Base-by-base conservation (phyloP, 345 rosid species). In the Arabis alpina region DNA sequence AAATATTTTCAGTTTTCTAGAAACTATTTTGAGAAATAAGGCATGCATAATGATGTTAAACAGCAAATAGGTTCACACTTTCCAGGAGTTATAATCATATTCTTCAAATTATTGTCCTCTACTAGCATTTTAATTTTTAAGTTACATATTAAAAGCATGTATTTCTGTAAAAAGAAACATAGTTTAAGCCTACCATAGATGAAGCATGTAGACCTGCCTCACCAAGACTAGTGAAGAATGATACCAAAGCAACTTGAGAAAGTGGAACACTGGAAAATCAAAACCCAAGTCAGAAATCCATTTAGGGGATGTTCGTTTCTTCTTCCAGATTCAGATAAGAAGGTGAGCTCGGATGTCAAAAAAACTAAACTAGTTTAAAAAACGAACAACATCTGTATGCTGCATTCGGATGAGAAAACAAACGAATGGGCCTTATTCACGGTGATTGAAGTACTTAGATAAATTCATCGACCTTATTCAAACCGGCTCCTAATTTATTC, bases 201-300 rank as follows among this genome's bases (percentile, higher is more conserved):
- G 97, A 84, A 74, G 92, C 85, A 45, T 87, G 86, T 50, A 88
- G 87, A 14, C 96, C 97, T 32, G 82, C 86, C 47, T 93, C 96
- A 0, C 92, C 79, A 54, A 93, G 92, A 71, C 71, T 80, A 77
- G 80, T 74, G 66, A 93, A 88, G 70, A 93, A 88, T 7, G 93
- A 85, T 32, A 93, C 92, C 25, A 84, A 45, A 25, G 97, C 88
- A 25, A 89, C 86, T 81, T 88, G 96, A 24, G 86, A 75, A 71
- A 93, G 82, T n/a, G 90, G 87, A 65, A 57, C 53, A 68, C 98
- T 93, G 85, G 55, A 74, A 75, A 71, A 52, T 19, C 6, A 51
- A 36, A 49, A 23, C 3, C 1, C 4, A 58, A 49, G 13, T 41
- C 23, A 67, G 14, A 52, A 16, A 39, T 15, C 8, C 5, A 36